Base-by-base conservation (phyloP, 345 rosid species). In the Hypericum androsaemum region DNA sequence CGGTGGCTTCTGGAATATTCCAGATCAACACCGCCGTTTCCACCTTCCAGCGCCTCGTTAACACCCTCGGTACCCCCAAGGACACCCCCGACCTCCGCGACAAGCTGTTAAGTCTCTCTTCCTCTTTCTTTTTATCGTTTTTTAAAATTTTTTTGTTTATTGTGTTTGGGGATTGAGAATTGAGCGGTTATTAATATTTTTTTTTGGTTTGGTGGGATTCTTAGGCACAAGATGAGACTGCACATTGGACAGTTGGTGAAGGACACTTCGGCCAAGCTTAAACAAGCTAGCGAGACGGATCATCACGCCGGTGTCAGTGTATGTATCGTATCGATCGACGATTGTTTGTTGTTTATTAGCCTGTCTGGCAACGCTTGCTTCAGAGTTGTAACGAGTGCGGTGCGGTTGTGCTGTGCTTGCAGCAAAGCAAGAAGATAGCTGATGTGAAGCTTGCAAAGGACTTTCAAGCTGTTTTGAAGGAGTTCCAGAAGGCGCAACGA, bases 401-500 rank as follows among this genome's bases (percentile, higher is more conserved):
- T 4, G 32, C 4, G 32, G 32, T 22, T 22, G 32, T 22, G 50
- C 0, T 44, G 58, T 43, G 64, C 22, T 12, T 75, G 68, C 74
- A 83, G 92, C 80, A 77, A 14, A 42, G 73, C 56, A 78, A 72
- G 73, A 83, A 83, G 80, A 84, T 84, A 39, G 72, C 75, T 35
- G 81, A 84, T 70, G 92, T 87, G 62, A 84, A 84, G 70, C 83
- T 80, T 60, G 92, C 85, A 35, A 84, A 77, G 60, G 87, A 84
- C 62, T 80, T 84, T 52, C 79, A 71, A 37, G 64, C 73, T 9
- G 78, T 78, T 69, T 81, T 84, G 43, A 78, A 73, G 57, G 83
- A 84, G 55, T 80, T 80, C 60, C 81, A 80, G 64, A 84, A 84
- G 75, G 77, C 84, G 58, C 87, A 84, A 61, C 78, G 87, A 65